Base-by-base conservation (phyloP, 345 rosid species). In the Excoecaria agallocha region DNA sequence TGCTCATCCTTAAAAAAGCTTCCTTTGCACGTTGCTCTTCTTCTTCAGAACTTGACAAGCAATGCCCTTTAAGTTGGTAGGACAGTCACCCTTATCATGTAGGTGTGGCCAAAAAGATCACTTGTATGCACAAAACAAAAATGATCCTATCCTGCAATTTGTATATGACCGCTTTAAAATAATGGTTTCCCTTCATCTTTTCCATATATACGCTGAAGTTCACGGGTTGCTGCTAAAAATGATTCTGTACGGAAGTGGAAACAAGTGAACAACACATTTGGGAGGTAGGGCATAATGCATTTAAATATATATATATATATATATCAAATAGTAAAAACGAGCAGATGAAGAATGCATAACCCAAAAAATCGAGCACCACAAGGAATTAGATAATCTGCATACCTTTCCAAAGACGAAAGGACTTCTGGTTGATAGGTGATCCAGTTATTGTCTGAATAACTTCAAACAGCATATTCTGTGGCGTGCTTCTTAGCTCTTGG, bases 401-500 rank as follows among this genome's bases (percentile, higher is more conserved):
- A 87, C 90, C 90, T 87, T 87, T 87, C 90, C 90, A 87, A 30
- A 87, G 79, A 69, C 78, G 78, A 74, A 83, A 87, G 30, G 84
- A 85, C 82, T 85, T 85, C 78, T 85, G 88, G 66, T 87, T 85
- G 74, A 87, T 85, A 66, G 86, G 81, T 3, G 88, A 85, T 74
- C 90, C 88, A 39, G 88, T 83, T 45, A 87, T 87, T 35, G 80
- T 83, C 78, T 82, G 88, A 65, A 87, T 85, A 75, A 80, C 85
- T 5, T 85, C 86, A 77, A 87, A 87, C 78, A 87, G 35, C 87
- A 85, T 82, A 75, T 79, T 80, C 74, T 78, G 88, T 45, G 88
- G 88, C 1, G 88, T 87, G 81, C 88, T 87, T 68, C 88, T 82
- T 41, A 87, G 84, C 83, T 87, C 87, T 78, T 87, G 90, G 68